Evolutionary conservation across 108 stramenopile genomes (phyloP).

Genomic region (Epithemia pelagica): DNA sequence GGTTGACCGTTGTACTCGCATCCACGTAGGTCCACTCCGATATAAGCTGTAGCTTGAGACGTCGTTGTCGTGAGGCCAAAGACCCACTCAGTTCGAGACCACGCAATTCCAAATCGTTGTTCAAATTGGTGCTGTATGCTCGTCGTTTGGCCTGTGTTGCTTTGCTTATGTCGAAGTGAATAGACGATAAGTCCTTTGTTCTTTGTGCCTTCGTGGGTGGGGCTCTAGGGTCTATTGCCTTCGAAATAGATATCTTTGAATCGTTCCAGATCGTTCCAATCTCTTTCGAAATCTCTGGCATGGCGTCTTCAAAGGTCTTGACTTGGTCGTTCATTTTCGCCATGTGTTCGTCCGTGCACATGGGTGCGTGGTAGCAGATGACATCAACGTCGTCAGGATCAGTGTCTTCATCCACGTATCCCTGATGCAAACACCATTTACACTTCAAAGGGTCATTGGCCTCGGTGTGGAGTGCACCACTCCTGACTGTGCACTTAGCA

Average conservation of each 20-base stretch:
- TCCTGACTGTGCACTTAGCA: not conserved
- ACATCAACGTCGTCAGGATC: no score
- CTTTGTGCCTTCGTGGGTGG: not conserved
- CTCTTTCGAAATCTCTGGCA: not conserved
- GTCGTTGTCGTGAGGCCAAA: not conserved
- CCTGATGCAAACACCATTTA: not conserved
- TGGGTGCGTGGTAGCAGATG: not conserved
- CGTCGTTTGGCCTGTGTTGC: not conserved
- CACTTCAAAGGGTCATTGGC: not conserved
- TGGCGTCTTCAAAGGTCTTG: not conserved
- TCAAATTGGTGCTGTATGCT: not conserved
- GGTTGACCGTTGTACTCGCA: not conserved
- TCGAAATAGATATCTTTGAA: no score
- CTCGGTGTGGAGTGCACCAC: not conserved
- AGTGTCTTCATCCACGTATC: not conserved
- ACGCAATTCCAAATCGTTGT: not conserved
- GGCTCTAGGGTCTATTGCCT: not conserved
- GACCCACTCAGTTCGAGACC: not conserved
- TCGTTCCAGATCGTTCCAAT: not conserved
- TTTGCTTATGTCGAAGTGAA: not conserved
- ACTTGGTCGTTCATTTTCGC: not conserved
- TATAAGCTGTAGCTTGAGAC: not conserved
- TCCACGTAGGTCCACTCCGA: not conserved
- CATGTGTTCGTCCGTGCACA: not conserved
- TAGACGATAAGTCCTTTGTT: not conserved